A percentile compares a stretch with the other conserved stretches of the same genome.
Evolutionary conservation across 2,329 filamentous ascomycete species (phyloP).

Genomic region (Neofusicoccum kwambonambiense): DNA sequence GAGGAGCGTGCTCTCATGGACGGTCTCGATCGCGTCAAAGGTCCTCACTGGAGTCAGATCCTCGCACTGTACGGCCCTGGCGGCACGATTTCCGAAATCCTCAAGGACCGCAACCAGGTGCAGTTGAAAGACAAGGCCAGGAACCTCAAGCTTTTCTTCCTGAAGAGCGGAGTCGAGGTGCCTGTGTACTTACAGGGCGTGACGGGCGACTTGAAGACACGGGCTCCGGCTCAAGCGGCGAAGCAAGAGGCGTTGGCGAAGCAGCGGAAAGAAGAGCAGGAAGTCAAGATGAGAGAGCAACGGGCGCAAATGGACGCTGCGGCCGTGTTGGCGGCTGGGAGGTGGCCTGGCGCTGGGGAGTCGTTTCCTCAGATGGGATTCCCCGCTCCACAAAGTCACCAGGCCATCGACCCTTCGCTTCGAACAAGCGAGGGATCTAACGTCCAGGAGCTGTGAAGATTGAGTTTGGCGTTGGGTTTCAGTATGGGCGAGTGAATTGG

Average conservation of each 20-base stretch:
- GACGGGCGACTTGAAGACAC: slow-evolving; percentile 84
- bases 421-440: background rate
- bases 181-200: slow-evolving; percentile 84
- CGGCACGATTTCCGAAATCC: slow-evolving; percentile 75
- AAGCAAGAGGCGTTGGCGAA: slow-evolving; percentile 18
- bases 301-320: slow-evolving; percentile 17
- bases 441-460: background rate
- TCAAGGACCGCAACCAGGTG: slow-evolving; percentile 87
- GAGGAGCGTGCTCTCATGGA: slow-evolving; percentile 90
- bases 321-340: slow-evolving; percentile 10
- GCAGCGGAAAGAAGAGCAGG: slow-evolving; percentile 16
- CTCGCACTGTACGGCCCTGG: slow-evolving; percentile 77
- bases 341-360: slow-evolving; percentile 8
- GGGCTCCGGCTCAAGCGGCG: slow-evolving; percentile 64
- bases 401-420: slow-evolving; percentile 14
- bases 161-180: slow-evolving; percentile 89
- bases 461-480: background rate
- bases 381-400: background rate
- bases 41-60: slow-evolving; percentile 92
- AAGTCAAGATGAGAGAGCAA: slow-evolving; percentile 8
- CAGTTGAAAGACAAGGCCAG: slow-evolving; percentile 90
- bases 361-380: slow-evolving; percentile 4
- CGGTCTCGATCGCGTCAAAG: slow-evolving; percentile 83
- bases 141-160: slow-evolving; percentile 86
- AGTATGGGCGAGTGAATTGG: background rate